Base-by-base conservation (phyloP, 352 stramenopile genomes). In the Phytopythium montanum region DNA sequence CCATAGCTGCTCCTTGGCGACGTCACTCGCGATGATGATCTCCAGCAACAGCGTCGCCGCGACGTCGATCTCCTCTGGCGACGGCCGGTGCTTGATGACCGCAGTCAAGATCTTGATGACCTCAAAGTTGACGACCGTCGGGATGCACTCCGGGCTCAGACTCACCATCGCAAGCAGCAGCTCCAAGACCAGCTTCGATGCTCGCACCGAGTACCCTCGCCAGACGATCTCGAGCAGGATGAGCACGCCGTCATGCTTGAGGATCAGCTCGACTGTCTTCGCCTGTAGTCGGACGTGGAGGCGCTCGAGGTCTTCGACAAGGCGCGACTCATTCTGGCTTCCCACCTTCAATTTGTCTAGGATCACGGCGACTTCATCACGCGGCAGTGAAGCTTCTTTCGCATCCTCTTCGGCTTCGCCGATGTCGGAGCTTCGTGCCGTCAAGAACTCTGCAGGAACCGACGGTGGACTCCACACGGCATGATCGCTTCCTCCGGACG, bases 21-120 rank as follows among this genome's bases (percentile, higher is more conserved):
- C 59, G 34, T 86, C 73, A 58, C 72, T 79, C 19, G 51, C 57
- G 21, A 66, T 73, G 26, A 84, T 69, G 6, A 82, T 49, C 23
- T 84, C 73, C 41, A 86, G 62, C 18, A 86, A 60, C 21, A 86
- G 78, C 3, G 71, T 80, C 2, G 67, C 76, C 31, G 76, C 72
- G n/a, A 80, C 56, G 10, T 84, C 69, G 21, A 86, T 59, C 61
- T 84, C 73, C 23, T 79, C 65, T 2, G 72, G 64, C 54, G 70
- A 71, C 14, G 67, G 69, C 23, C 68, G 58, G 29, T 78, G 67
- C 53, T 76, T 76, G 5, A 86, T 60, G 8, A 84, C 72, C 23
- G 69, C 60, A 16, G 81, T 69, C 10, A 86, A 31, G 29, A 84
- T 70, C 48, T 73, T 74, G 16, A 86, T 70, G 19, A 75, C 62